Conservation (phyloP, 2,329 filamentous ascomycete genomes). For the Fusarium siculi region DNA sequence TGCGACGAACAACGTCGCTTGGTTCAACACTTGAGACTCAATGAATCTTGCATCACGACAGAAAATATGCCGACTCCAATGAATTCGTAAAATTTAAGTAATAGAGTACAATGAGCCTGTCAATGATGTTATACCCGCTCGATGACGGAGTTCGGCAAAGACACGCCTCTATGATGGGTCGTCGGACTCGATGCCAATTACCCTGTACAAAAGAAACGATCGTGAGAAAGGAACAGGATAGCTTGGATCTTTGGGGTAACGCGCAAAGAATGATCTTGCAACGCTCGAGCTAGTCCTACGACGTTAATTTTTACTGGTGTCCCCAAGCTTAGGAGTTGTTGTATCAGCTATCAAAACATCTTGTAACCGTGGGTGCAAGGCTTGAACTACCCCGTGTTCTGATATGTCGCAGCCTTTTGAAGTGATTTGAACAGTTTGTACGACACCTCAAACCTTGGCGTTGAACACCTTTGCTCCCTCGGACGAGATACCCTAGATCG, state of each 20-base stretch:
- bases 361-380: not conserved
- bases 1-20: not conserved
- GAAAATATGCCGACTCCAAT: not conserved
- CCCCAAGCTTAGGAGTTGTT: not conserved
- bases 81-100: not conserved
- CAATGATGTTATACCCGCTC: not conserved
- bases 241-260: not conserved
- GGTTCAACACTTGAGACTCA: not conserved
- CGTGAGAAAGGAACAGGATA: not conserved
- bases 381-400: not conserved
- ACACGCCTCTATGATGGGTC: not conserved
- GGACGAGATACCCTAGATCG: slow-evolving; percentile 1
- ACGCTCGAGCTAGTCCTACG: not conserved
- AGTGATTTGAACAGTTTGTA: not conserved
- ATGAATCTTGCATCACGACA: not conserved
- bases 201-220: not conserved
- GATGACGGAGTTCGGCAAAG: not conserved
- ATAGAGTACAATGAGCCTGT: not conserved
- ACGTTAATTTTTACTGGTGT: not conserved
- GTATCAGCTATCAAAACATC: not conserved
- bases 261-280: not conserved
- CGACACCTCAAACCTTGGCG: not conserved
- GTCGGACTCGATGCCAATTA: not conserved
- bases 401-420: not conserved
- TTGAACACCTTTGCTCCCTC: not conserved